Percentiles rank a stretch among this genome's conserved stretches.
phyloP scores from a whole-genome alignment of 2,329 filamentous ascomycete species.

The Aspergillus sp. region DNA sequence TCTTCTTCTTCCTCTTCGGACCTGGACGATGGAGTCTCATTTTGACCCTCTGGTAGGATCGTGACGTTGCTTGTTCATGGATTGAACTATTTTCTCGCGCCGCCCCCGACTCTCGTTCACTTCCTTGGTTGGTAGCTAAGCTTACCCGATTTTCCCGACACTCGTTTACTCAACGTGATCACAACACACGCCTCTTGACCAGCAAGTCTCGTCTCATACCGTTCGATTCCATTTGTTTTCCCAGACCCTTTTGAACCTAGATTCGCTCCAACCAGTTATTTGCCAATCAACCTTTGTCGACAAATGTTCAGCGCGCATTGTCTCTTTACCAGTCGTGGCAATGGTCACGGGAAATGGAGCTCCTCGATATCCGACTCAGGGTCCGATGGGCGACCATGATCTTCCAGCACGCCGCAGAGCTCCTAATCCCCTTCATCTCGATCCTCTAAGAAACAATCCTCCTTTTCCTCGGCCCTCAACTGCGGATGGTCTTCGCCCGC shows the following conservation, averaged over 20 bases:
- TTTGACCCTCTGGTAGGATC: slow-evolving; percentile 31
- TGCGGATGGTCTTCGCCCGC: slow-evolving; percentile 16
- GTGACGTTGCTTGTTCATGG: slow-evolving; percentile 23
- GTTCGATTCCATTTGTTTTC: slow-evolving; percentile 2
- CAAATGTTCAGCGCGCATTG: slow-evolving; percentile 44
- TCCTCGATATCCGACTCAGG: slow-evolving; percentile 32
- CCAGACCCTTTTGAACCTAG: not conserved
- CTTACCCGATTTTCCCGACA: slow-evolving; percentile 11
- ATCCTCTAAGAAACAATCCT: slow-evolving; percentile 31
- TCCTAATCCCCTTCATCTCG: slow-evolving; percentile 30
- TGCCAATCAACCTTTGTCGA: slow-evolving; percentile 33
- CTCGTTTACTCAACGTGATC: slow-evolving; percentile 14
- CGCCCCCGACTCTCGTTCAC: slow-evolving; percentile 16
- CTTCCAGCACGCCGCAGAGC: slow-evolving; percentile 30
- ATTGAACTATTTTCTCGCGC: slow-evolving; percentile 13
- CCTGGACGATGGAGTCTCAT: slow-evolving; percentile 19
- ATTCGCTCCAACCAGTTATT: not conserved
- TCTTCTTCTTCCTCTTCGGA: slow-evolving; percentile 10
- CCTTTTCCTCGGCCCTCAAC: slow-evolving; percentile 25
- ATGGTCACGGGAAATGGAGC: slow-evolving; percentile 46
- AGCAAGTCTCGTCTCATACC: slow-evolving; percentile 12
- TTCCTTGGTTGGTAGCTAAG: slow-evolving; percentile 12
- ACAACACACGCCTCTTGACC: slow-evolving; percentile 1
- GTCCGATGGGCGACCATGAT: slow-evolving; percentile 30
- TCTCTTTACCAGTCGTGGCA: slow-evolving; percentile 37